Conservation (phyloP, 495 filamentous ascomycete genomes). For the Cetradonia linearis region DNA sequence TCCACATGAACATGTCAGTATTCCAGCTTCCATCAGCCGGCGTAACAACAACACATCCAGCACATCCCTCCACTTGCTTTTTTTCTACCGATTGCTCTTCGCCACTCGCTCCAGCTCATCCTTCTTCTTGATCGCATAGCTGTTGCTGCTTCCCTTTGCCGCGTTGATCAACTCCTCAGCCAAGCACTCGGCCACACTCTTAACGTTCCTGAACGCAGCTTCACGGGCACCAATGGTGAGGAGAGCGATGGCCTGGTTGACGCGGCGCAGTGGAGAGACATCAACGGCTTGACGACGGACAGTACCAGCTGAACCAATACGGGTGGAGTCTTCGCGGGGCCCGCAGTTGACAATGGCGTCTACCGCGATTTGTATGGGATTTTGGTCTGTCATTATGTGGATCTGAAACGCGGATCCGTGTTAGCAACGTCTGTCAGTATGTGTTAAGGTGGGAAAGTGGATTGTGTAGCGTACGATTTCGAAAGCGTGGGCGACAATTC, state of each 20-base stretch:
- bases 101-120: slow-evolving; percentile 99
- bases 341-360: slow-evolving; percentile 99
- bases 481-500: slow-evolving; percentile 97
- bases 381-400: slow-evolving; percentile 99
- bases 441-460: not conserved
- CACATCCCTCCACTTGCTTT: not conserved
- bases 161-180: slow-evolving; percentile 99
- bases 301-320: slow-evolving; percentile 98
- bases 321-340: slow-evolving; percentile 97
- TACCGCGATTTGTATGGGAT: slow-evolving; percentile 98
- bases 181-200: slow-evolving; percentile 95
- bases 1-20: not conserved
- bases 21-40: not conserved
- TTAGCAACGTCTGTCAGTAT: not conserved
- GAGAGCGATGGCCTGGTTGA: slow-evolving; percentile 98
- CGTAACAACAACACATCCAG: not conserved
- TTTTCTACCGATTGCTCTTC: slow-evolving; percentile 91
- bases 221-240: slow-evolving; percentile 96
- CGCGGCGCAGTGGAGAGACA: slow-evolving; percentile 96
- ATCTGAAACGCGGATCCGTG: slow-evolving; percentile 45
- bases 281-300: slow-evolving; percentile 99
- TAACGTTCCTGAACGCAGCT: slow-evolving; percentile 97
- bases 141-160: slow-evolving; percentile 99
- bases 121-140: slow-evolving; percentile 99
- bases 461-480: slow-evolving; percentile 68